Conservation (phyloP, 2,329 filamentous ascomycete genomes). For the Hymenoscyphus occultus region DNA sequence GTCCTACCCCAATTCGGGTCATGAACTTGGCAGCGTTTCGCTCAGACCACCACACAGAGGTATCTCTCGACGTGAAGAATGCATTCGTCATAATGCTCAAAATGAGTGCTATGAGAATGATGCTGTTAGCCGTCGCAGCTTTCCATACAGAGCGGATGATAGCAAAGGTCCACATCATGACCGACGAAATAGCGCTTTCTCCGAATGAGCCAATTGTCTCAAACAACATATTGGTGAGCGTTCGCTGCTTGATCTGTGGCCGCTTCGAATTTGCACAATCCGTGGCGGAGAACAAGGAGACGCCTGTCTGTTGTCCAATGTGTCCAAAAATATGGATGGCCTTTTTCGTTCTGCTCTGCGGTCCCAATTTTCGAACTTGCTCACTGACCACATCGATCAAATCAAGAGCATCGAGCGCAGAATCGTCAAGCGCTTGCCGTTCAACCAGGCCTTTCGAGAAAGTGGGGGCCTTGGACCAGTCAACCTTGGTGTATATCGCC, state of each 20-base stretch:
- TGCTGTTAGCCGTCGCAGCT: constrained; percentile 66
- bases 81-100: constrained; percentile 71
- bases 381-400: constrained; percentile 73
- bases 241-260: constrained; percentile 57
- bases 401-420: constrained; percentile 68
- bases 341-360: constrained; percentile 70
- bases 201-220: constrained; percentile 71
- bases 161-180: constrained; percentile 75
- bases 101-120: constrained; percentile 68
- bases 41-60: constrained; percentile 81
- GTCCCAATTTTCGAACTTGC: constrained; percentile 71
- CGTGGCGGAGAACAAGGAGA: constrained; percentile 54
- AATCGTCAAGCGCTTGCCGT: constrained; percentile 71
- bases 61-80: constrained; percentile 70
- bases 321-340: constrained; percentile 77
- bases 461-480: constrained; percentile 70
- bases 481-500: constrained; percentile 81
- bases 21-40: constrained; percentile 78
- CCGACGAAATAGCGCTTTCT: constrained; percentile 70
- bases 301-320: constrained; percentile 65
- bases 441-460: constrained; percentile 61
- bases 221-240: constrained; percentile 65
- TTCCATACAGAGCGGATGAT: constrained; percentile 63
- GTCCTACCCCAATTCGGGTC: constrained; percentile 73
- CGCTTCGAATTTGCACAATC: constrained; percentile 46